Conservation (phyloP, 106 monocot species). For the Xerophyta viscosa region DNA sequence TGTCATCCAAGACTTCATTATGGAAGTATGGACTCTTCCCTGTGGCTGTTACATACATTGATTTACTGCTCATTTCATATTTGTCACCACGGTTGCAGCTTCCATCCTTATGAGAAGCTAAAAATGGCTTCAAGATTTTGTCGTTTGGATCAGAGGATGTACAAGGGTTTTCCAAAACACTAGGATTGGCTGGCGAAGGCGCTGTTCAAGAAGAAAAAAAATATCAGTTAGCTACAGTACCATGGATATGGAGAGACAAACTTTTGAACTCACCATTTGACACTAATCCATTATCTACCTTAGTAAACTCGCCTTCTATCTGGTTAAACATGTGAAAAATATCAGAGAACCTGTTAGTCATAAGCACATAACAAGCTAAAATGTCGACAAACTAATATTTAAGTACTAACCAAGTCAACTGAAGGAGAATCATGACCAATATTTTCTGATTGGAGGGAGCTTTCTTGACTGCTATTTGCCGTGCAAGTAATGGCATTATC, state of each 20-base stretch:
- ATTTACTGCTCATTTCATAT: conserved; percentile 7
- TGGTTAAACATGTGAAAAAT: conserved; percentile 13
- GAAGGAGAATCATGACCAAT: conserved; percentile 6
- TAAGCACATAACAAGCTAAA: not conserved
- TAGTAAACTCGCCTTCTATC: conserved; percentile 18
- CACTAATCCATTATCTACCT: not conserved
- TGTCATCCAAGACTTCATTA: conserved; percentile 15
- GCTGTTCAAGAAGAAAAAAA: not conserved
- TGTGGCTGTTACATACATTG: conserved; percentile 11
- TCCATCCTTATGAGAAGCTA: conserved; percentile 26
- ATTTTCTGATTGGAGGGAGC: conserved; percentile 9
- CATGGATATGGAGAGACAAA: not conserved
- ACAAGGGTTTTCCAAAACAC: conserved; percentile 5
- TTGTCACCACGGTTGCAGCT: conserved; percentile 1
- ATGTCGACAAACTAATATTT: conserved; percentile 3
- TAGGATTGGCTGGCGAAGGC: conserved; percentile 1
- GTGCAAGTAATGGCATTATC: conserved; percentile 20
- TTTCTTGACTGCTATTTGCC: conserved; percentile 6
- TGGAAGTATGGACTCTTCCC: conserved; percentile 37
- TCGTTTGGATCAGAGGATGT: conserved; percentile 10
- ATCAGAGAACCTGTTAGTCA: not conserved
- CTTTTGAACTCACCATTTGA: conserved; percentile 23
- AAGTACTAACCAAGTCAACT: conserved; percentile 18
- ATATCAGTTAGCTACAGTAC: no score
- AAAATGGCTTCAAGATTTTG: conserved; percentile 12